A percentile compares a stretch with the other conserved stretches of the same genome.
Evolutionary conservation across 768 basidiomycete species (phyloP).

Genomic region (Hydnomerulius pinastri): DNA sequence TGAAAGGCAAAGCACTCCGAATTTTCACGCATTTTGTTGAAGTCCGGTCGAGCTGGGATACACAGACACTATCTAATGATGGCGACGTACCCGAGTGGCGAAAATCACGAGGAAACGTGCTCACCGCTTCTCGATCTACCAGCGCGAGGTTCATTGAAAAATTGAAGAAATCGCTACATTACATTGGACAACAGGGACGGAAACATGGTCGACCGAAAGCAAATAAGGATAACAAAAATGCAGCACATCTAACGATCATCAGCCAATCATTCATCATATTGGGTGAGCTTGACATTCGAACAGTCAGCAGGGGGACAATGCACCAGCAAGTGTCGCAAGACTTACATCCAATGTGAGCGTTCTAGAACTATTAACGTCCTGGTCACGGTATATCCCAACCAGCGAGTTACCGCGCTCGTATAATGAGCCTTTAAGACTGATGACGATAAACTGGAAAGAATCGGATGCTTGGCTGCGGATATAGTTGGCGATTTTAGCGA

Average conservation of each 20-base stretch:
- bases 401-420: constrained; percentile 89
- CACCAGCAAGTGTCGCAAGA: neutral
- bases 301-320: constrained; percentile 9
- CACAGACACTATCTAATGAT: neutral
- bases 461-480: constrained; percentile 84
- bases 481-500: constrained; percentile 93
- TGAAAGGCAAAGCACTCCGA: too few species aligned
- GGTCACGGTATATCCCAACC: constrained; percentile 93
- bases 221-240: constrained; percentile 27
- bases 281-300: constrained; percentile 24
- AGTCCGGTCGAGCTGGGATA: too few species aligned
- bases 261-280: constrained; percentile 26
- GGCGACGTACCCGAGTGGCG: neutral
- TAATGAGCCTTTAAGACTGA: constrained; percentile 91
- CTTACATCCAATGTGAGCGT: constrained; percentile 90
- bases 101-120: too few species aligned
- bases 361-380: constrained; percentile 89
- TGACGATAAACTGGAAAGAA: constrained; percentile 94
- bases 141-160: neutral
- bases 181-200: neutral
- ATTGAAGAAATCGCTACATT: constrained; percentile 2
- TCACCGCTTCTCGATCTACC: too few species aligned
- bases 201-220: constrained; percentile 12
- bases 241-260: neutral
- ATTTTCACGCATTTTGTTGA: too few species aligned